Base-by-base conservation (phyloP, 768 basidiomycete genomes). In the Boletus sensibilis region DNA sequence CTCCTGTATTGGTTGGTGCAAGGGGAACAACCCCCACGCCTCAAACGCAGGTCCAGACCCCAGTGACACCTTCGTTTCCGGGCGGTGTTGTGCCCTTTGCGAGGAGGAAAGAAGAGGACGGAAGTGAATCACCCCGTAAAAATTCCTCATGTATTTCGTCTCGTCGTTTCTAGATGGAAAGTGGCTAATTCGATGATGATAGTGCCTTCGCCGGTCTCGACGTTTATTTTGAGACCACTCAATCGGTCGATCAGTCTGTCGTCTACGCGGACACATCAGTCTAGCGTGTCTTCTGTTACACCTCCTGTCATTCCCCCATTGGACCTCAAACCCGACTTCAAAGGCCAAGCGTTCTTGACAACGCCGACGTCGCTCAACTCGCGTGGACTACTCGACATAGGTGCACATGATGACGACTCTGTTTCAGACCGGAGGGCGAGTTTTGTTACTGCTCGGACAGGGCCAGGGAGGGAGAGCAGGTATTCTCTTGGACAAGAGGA, bases 221-320 rank as follows among this genome's bases (percentile, higher is more conserved):
- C 83, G 0, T 89, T 90, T 65, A 75, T 90, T 43, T 77, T 80
- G 7, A 81, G 88, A 3, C 83, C 82, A 13, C 70, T 88, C 54
- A 89, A 87, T 64, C 77, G 87, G 34, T 84, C 87, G 6, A 74
- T 80, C 41, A 87, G 85, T 25, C 78, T 86, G 55, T 81, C 79
- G 1, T 88, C 87, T 2, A 84, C 84, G 16, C 78, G 78, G 42
- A 85, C 82, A 1, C 80, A 85, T 53, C 69, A 76, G 35, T 82
- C 83, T 5, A 72, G 73, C 14, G 63, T 63, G 14, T 79, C 76
- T 16, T 60, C 68, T 58, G 64, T 69, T 56, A 64, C 75, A 21
- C 76, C 72, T 4, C 83, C 85, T 1, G 72, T 70, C 20, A 82
- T 88, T 39, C 82, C 84, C 4, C 82, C 85, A 5, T 70, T 87